Evolutionary conservation across 2,329 filamentous ascomycete genomes (phyloP).

Genomic region (Leptographium procerum): DNA sequence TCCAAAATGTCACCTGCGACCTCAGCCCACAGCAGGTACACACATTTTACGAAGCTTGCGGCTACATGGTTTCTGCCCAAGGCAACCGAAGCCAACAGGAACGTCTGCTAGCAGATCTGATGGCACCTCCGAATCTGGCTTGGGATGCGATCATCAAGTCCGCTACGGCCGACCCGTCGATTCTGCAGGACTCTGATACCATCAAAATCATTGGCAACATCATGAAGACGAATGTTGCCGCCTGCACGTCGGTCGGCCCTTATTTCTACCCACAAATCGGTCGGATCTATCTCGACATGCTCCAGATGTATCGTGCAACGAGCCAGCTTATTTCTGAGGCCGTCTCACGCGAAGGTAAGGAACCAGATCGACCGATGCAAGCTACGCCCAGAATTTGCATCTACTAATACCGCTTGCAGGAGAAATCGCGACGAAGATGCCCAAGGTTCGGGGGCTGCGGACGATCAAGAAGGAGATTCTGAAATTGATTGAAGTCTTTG

Average conservation of each 20-base stretch:
- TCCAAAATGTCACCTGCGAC: slow-evolving; percentile 92
- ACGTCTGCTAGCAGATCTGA: slow-evolving; percentile 78
- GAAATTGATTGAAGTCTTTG: slow-evolving; percentile 95
- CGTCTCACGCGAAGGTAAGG: slow-evolving; percentile 68
- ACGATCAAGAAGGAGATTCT: slow-evolving; percentile 99
- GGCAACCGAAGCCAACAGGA: slow-evolving; percentile 93
- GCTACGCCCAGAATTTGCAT: background rate
- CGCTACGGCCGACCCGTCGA: slow-evolving; percentile 73
- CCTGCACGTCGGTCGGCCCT: slow-evolving; percentile 87
- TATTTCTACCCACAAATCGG: slow-evolving; percentile 99
- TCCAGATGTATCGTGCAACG: slow-evolving; percentile 98
- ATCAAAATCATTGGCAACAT: slow-evolving; percentile 99
- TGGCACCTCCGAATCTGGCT: slow-evolving; percentile 84
- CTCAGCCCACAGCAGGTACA: slow-evolving; percentile 94
- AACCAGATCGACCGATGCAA: background rate
- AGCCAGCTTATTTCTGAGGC: slow-evolving; percentile 91
- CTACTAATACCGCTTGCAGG: slow-evolving; percentile 32
- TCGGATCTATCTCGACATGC: slow-evolving; percentile 94
- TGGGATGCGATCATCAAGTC: slow-evolving; percentile 92
- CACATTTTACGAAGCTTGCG: slow-evolving; percentile 97
- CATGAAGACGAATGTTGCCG: slow-evolving; percentile 99
- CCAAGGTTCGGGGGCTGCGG: slow-evolving; percentile 83
- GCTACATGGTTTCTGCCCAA: slow-evolving; percentile 97
- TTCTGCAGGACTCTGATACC: slow-evolving; percentile 83
- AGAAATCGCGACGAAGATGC: slow-evolving; percentile 92